Conservation (phyloP, 2,329 filamentous ascomycete species). For the Fusarium nodosum region DNA sequence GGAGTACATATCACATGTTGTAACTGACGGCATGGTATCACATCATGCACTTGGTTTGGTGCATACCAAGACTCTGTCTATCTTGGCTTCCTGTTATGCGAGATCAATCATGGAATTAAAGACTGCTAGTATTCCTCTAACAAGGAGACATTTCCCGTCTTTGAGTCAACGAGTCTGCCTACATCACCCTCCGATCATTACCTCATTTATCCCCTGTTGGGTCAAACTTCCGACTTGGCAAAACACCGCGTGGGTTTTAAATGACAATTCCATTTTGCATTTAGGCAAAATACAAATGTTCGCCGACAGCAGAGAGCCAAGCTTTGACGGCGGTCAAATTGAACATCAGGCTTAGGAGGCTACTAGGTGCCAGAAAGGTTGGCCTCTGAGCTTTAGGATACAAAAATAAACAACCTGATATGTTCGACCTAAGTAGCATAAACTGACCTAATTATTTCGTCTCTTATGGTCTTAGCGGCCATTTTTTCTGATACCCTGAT, state of each 20-base stretch:
- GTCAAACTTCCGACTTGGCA: conserved; percentile 18
- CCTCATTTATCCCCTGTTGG: conserved; percentile 1
- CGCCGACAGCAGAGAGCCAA: neutral
- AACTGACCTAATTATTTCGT: too few species aligned
- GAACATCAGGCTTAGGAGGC: neutral
- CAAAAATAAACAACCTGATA: too few species aligned
- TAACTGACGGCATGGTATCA: neutral
- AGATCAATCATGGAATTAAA: neutral
- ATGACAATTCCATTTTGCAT: neutral
- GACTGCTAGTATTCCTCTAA: neutral
- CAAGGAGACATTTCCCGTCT: neutral
- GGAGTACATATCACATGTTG: neutral
- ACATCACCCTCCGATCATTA: conserved; percentile 11
- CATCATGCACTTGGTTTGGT: neutral
- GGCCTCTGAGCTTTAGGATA: too few species aligned
- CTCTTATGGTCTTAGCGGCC: too few species aligned
- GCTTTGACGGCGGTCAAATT: neutral
- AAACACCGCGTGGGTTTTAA: neutral
- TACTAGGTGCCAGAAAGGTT: too few species aligned
- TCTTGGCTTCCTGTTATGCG: neutral
- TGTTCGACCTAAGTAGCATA: too few species aligned
- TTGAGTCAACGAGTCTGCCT: neutral
- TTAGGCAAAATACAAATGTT: neutral
- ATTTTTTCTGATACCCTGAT: too few species aligned
- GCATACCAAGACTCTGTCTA: neutral